These are phyloP conservation scores for Annulohypoxylon truncatum DNA, from an alignment of 2,329 filamentous ascomycete genomes.

Conservation along the genomic window DNA sequence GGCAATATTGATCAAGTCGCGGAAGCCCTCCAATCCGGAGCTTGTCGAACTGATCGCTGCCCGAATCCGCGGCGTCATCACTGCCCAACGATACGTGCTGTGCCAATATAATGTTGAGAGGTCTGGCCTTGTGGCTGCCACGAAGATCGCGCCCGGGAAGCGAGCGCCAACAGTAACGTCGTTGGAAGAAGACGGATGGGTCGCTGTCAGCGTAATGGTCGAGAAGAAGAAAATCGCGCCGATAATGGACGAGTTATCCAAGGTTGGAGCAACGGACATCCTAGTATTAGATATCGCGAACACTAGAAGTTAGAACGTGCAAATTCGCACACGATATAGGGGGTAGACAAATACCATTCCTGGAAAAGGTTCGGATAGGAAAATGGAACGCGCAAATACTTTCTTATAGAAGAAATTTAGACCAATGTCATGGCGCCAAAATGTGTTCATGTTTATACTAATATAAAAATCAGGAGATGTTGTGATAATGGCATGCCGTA, in stretches of 20 bases:
- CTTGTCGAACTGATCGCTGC: constrained; percentile 86
- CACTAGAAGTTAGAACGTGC: constrained; percentile 47
- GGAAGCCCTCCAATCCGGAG: constrained; percentile 80
- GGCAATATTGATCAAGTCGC: constrained; percentile 92
- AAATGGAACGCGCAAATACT: constrained; percentile 7
- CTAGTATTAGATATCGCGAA: constrained; percentile 89
- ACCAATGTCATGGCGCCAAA: constrained; percentile 2
- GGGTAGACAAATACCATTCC: neutral
- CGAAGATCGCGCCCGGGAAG: constrained; percentile 89
- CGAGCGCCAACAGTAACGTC: constrained; percentile 92
- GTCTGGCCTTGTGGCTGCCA: constrained; percentile 72
- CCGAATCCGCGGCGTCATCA: constrained; percentile 93
- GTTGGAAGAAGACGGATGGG: constrained; percentile 89
- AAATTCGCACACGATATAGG: neutral
- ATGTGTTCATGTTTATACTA: neutral
- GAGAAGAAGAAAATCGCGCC: constrained; percentile 85
- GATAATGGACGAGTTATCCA: constrained; percentile 86
- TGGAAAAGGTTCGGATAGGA: neutral
- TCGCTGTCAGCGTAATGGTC: constrained; percentile 95
- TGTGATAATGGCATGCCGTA: too few species aligned
- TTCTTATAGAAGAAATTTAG: neutral
- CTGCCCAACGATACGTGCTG: constrained; percentile 91
- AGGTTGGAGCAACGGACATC: constrained; percentile 84
- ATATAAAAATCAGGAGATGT: neutral
- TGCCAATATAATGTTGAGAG: constrained; percentile 96